Base-by-base conservation (phyloP, 768 basidiomycete genomes). In the Fibroporia radiculosa region DNA sequence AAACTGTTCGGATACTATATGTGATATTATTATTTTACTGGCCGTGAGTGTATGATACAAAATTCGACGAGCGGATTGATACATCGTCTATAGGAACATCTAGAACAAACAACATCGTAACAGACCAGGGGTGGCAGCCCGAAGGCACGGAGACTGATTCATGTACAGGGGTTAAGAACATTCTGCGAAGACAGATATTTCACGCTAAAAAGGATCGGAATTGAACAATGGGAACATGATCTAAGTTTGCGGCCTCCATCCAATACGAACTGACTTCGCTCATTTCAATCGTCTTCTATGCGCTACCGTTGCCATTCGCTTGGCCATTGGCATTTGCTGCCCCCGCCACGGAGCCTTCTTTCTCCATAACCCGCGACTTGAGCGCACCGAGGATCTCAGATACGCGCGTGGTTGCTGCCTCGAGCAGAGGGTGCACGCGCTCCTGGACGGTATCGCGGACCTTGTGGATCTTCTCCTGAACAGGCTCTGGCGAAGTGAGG, bases 401-500 rank as follows among this genome's bases (percentile, higher is more conserved):
- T 10, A 64, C 49, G 8, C 61, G 59, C 34, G 52, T 50, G 16
- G 56, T 45, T 6, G 63, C 59, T 6, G 60, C 60, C 14, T 81
- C 79, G 12, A 87, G 68, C 41, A 84, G 58, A 16, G 84, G 85
- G 22, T 66, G 66, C 19, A 86, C 75, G 26, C 74, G 74, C 20
- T 74, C 72, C 54, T 69, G 74, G 20, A 87, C 80, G 43, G 83
- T 77, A 42, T 69, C 64, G 19, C 69, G 61, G 16, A 86, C 65
- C 46, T 73, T 75, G 37, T 62, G 52, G 14, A 78, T 72, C 67
- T 84, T 87, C 45, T 84, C 84, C 34, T 73, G 70, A 3, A 84
- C 48, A 0, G 82, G 70, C 14, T 80, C 55, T 42, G 83, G 73
- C 45, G 77, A 72, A 27, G 66, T 69, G 39, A 82, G 55, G 49